phyloP scores from a whole-genome alignment of 1,139 yeast species.

The Casaregolazyma lundiana region DNA sequence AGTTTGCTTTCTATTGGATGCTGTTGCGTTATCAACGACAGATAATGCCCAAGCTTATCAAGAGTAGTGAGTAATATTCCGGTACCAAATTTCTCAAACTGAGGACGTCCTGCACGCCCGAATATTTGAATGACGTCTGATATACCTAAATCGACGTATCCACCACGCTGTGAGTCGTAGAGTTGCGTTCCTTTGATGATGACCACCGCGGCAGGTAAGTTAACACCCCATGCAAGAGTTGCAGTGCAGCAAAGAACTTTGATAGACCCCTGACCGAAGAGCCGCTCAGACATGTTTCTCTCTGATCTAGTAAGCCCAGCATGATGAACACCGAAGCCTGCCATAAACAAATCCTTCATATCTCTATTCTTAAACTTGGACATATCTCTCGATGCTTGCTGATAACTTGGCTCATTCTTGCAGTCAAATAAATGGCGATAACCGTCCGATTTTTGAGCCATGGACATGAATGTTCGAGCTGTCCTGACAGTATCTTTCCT shows the following conservation, averaged over 20 bases:
- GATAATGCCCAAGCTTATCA: constrained; percentile 80
- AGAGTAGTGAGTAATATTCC: constrained; percentile 84
- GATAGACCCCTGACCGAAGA: constrained; percentile 82
- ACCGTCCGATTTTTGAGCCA: constrained; percentile 61
- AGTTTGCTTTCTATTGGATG: constrained; percentile 93
- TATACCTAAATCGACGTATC: constrained; percentile 86
- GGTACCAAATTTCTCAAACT: constrained; percentile 85
- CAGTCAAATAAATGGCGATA: constrained; percentile 54
- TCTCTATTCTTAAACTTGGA: constrained; percentile 73
- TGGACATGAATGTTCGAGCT: constrained; percentile 63
- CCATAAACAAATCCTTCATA: constrained; percentile 69
- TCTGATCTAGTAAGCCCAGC: constrained; percentile 96
- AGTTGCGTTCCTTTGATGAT: constrained; percentile 95
- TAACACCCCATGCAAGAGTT: constrained; percentile 99
- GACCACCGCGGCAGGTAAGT: constrained; percentile 96
- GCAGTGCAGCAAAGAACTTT: constrained; percentile 95
- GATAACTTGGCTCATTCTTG: constrained; percentile 44
- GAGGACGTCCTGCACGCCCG: constrained; percentile 99
- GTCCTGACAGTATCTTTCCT: constrained; percentile 88
- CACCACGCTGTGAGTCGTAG: constrained; percentile 92
- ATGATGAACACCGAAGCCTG: constrained; percentile 92
- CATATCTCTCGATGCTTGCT: constrained; percentile 59
- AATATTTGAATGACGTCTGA: constrained; percentile 96
- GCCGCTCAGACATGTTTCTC: constrained; percentile 80
- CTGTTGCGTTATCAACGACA: constrained; percentile 84